Base-by-base conservation (phyloP, 176 grass and related monocot genomes). In the Melocanna baccifera region DNA sequence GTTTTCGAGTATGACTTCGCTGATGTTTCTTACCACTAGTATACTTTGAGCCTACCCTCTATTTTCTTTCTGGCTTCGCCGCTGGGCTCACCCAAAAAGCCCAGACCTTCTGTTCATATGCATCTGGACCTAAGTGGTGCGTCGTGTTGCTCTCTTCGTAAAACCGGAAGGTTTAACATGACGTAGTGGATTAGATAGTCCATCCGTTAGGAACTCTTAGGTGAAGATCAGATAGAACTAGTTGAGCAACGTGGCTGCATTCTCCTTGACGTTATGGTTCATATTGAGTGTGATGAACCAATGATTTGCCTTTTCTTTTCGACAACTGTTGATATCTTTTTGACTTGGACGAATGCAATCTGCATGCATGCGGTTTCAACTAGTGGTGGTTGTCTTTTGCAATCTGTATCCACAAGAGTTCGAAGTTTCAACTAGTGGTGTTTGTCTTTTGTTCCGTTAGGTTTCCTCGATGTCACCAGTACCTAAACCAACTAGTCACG, bases 401-500 rank as follows among this genome's bases (percentile, higher is more conserved):
- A 32, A n/a, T n/a, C n/a, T n/a, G n/a, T n/a, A 11, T 61, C 28
- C 47, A 25, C 6, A 22, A 68, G 62, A 28, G 41, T 53, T 53
- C 30, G 42, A 70, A 70, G 18, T 80, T 71, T 22, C 4, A 63
- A n/a, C 15, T 8, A 10, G 40, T 10, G 16, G 81, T 41, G 7
- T 58, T 84, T 58, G 68, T n/a, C 45, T 74, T 48, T 22, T 74
- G 3, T 62, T 30, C 12, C n/a, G 61, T 68, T 85, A 69, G 62
- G 69, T 61, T 40, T 76, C 52, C 18, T 69, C 30, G 51, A 71
- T 77, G 83, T 14, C 63, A 76, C 25, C 45, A 14, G 52, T 41
- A 77, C 88, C 71, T 71, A 89, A 89, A 55, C 41, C 23, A 71
- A 67, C 66, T 4, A 86, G 71, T 77, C 83, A 46, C 10, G 14